A percentile compares a stretch with the other conserved stretches of the same genome.
Conservation (phyloP, 305 asterid genomes). For the Petunia hybrid region DNA sequence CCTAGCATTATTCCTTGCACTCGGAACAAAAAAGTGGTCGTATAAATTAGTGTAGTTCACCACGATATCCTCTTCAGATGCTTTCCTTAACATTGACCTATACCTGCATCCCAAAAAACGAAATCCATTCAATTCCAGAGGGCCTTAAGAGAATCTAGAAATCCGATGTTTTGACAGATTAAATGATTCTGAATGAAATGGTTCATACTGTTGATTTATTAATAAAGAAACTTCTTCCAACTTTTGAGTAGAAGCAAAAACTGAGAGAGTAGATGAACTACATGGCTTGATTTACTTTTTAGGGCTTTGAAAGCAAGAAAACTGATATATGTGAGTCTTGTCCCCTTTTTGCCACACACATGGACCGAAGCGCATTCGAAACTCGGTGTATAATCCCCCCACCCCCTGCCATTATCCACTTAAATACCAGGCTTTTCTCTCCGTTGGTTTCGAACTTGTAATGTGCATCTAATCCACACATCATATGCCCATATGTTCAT, state of each 20-base stretch:
- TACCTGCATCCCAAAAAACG: slow-evolving; percentile 55
- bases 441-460: no score
- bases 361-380: no score
- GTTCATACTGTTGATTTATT: background rate
- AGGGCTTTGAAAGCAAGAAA: slow-evolving; percentile 5
- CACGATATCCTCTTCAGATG: slow-evolving; percentile 63
- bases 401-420: no score
- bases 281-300: slow-evolving; percentile 10
- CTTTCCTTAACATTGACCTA: slow-evolving; percentile 69
- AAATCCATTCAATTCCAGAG: background rate
- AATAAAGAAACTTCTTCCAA: background rate
- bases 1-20: slow-evolving; percentile 56
- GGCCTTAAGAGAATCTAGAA: background rate
- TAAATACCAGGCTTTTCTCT: no score
- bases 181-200: slow-evolving; percentile 4
- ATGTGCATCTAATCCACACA: no score
- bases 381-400: no score
- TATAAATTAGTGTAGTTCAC: slow-evolving; percentile 59
- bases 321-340: slow-evolving; percentile 7
- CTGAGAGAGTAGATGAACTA: background rate
- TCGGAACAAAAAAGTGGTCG: slow-evolving; percentile 62
- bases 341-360: background rate
- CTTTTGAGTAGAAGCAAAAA: slow-evolving; percentile 5
- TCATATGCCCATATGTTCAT: no score
- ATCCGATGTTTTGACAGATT: slow-evolving; percentile 12